Percentiles rank a stretch among this genome's conserved stretches.
These are phyloP conservation scores for Kondoa subrosea DNA, from an alignment of 768 basidiomycete species.

Conservation along the genomic window DNA sequence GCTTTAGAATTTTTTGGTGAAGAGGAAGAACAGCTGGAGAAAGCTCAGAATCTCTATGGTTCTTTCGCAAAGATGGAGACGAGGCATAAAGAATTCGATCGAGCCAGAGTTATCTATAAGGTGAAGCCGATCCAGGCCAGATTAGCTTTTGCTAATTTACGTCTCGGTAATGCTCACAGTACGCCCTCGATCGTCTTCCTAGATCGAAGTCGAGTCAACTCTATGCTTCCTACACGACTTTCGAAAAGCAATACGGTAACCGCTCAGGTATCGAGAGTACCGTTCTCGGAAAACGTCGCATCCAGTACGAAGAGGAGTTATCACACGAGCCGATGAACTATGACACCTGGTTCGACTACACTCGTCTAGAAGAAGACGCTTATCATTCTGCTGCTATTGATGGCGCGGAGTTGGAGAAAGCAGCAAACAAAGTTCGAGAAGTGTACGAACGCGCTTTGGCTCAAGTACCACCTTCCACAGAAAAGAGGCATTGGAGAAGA, in stretches of 20 bases:
- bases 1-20: slow-evolving; percentile 80
- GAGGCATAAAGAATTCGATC: slow-evolving; percentile 84
- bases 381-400: slow-evolving; percentile 56
- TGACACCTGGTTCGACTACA: slow-evolving; percentile 96
- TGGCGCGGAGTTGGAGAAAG: slow-evolving; percentile 50
- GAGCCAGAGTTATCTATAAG: slow-evolving; percentile 94
- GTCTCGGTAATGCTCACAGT: slow-evolving; percentile 39
- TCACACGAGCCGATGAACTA: slow-evolving; percentile 82
- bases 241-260: slow-evolving; percentile 94
- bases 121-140: slow-evolving; percentile 37
- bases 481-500: slow-evolving; percentile 58
- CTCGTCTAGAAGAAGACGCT: slow-evolving; percentile 79
- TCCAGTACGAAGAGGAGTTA: slow-evolving; percentile 95
- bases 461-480: slow-evolving; percentile 80
- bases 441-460: slow-evolving; percentile 90
- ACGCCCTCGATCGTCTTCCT: slow-evolving; percentile 81
- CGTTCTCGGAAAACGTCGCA: slow-evolving; percentile 89
- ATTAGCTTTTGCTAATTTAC: not conserved
- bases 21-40: slow-evolving; percentile 72
- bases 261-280: slow-evolving; percentile 75
- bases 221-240: slow-evolving; percentile 86
- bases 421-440: slow-evolving; percentile 58
- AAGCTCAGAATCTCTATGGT: slow-evolving; percentile 76
- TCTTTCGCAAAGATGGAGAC: slow-evolving; percentile 97
- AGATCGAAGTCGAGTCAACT: slow-evolving; percentile 73